Evolutionary conservation across 2,329 filamentous ascomycete species (phyloP), one percentile per base, ranked within the genome.

Genomic region (Allantophomopsis cytisporea): DNA sequence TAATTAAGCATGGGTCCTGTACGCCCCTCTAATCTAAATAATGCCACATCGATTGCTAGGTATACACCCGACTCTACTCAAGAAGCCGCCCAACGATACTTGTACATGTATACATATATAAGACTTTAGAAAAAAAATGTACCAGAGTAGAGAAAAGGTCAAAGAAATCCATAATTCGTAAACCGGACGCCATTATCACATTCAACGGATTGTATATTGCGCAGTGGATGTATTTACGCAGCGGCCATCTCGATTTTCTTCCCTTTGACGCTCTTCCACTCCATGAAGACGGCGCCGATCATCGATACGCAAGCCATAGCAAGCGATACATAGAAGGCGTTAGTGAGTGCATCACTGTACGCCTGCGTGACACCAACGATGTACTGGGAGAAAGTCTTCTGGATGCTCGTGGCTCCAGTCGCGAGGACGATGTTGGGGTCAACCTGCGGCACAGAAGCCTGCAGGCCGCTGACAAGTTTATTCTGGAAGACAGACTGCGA

Each of bases 321-420:
- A 0, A 68, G 60, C 14, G 62, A 61, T 6, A 76, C 73, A 42
- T 74, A 69, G 53, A 73, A 79, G 0, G 65, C 63, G 41, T 66
- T 54, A 4, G 62, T 66, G 15, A 80, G 51, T 0, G 71, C 66
- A 13, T 57, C 45, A 46, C 76, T 78, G 56, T 79, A 80, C 0
- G 76, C 79, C 0, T 61, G 45, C 2, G 77, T 60, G 7, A 87
- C 76, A 1, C 62, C 58, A 2, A 55, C 50, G 4, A 78, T 54
- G 42, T 65, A 70, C 0, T 57, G 46, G 0, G 68, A 60, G 18
- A 84, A 71, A 2, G 62, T 53, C 0, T 60, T 52, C 43, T 69
- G 67, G 16, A 88, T 61, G 36, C 75, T 67, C 0, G 80, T 85
- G n/a, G 68, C 70, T 21, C 71, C 71, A 7, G 59, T 64, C 7